Base-by-base conservation (phyloP, 192 early-diverging fungal genomes). In the Anaeromyces robustus region DNA sequence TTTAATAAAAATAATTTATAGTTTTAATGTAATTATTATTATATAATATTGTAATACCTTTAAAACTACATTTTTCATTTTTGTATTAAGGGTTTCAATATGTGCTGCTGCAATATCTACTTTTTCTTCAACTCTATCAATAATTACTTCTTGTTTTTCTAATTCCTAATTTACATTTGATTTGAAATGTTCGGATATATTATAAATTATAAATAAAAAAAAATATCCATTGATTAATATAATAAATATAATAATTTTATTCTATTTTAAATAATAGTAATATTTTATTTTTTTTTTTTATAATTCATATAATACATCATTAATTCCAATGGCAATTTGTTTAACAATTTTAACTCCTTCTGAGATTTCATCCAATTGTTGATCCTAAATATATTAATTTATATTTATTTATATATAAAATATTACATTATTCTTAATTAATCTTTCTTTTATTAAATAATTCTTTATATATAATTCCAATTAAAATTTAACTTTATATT, bases 81-180 rank as follows among this genome's bases (percentile, higher is more conserved):
- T 86, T 32, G 89, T 77, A 80, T 92, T 92, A 78, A 92, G 82
- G 80, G 86, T 88, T 81, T 90, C 89, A 13, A 92, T 82, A 80
- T 87, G 87, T 80, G 90, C 90, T 39, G 87, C 79, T n/a, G 83
- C 87, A 26, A 84, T 84, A 78, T 92, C 89, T 7, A 89, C 89
- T 19, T 90, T 89, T 43, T 81, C 83, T 78, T 90, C 87, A 77
- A 92, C 84, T 12, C 86, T 85, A 78, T 88, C 85, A 29, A 92
- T 79, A 78, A 84, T 84, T 30, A 87, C 87, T 82, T 91, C 89
- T 84, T 92, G 90, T 37, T 82, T 81, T 77, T 89, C 89, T 29
- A 92, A 82, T 83, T 92, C 90, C 87, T 91, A 80, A 29, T n/a
- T 29, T n/a, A n/a, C n/a, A n/a, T n/a, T n/a, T n/a, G n/a, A n/a